phyloP scores from a whole-genome alignment of 2,329 filamentous ascomycete genomes.

The Clarireedia sp. region DNA sequence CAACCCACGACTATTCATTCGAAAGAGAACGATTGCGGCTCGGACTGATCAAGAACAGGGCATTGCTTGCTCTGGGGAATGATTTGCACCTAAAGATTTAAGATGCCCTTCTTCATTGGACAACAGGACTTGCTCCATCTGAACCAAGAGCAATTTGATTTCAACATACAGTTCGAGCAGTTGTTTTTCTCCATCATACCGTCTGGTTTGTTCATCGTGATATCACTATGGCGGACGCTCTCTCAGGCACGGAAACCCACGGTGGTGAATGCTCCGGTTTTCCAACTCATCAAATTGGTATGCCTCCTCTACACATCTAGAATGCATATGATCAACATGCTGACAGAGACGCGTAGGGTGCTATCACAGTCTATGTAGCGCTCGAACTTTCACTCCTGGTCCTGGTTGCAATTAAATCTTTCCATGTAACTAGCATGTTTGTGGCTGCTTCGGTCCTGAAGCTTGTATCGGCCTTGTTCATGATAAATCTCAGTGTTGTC shows the following conservation, averaged over 20 bases:
- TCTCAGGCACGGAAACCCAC: conserved; percentile 27
- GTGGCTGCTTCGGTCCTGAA: conserved; percentile 11
- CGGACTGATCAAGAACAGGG: no score
- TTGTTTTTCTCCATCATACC: conserved; percentile 30
- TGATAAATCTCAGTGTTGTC: conserved; percentile 1
- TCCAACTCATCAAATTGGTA: conserved; percentile 28
- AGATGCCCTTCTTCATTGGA: conserved; percentile 17
- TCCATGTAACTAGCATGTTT: conserved; percentile 20
- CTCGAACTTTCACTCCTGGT: background rate
- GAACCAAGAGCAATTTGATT: conserved; percentile 27
- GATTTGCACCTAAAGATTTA: background rate
- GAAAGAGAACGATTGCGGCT: no score
- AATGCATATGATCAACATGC: conserved; percentile 9
- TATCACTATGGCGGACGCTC: conserved; percentile 26
- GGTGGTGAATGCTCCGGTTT: conserved; percentile 26
- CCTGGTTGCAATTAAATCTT: background rate
- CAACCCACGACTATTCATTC: no score
- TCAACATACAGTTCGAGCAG: conserved; percentile 30
- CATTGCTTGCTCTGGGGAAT: no score
- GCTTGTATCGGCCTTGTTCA: background rate
- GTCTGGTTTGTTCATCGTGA: conserved; percentile 25
- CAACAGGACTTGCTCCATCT: conserved; percentile 24
- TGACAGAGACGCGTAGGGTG: conserved; percentile 15
- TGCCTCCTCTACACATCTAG: background rate
- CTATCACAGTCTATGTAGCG: conserved; percentile 1